phyloP scores from a whole-genome alignment of 495 filamentous ascomycete species.

The Emericellopsis terricola region DNA sequence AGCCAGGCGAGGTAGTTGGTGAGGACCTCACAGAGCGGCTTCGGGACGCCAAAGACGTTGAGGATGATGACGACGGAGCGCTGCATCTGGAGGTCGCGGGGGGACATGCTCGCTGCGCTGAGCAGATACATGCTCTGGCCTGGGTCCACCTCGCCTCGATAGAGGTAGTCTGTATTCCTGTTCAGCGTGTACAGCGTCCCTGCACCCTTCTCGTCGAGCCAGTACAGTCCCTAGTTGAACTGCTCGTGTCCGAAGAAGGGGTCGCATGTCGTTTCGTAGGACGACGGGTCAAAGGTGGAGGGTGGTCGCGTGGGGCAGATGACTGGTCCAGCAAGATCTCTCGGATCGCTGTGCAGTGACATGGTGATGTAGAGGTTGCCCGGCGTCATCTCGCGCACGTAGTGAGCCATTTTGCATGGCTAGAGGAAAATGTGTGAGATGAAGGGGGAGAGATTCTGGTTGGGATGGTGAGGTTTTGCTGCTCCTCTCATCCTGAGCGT shows the following conservation, averaged over 20 bases:
- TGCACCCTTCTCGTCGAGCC: background rate
- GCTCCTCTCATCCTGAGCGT: no score
- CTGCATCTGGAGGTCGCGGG: no score
- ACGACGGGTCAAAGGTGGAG: background rate
- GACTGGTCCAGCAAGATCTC: background rate
- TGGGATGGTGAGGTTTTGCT: no score
- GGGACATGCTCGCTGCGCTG: no score
- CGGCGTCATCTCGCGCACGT: background rate
- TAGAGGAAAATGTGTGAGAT: no score
- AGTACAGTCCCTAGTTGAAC: conserved; percentile 4
- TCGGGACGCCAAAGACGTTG: background rate
- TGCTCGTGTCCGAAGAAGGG: background rate
- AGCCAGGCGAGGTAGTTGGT: conserved; percentile 2
- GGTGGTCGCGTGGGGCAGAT: background rate
- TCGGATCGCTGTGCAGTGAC: no score
- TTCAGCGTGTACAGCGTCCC: conserved; percentile 1
- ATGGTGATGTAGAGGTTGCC: conserved; percentile 3
- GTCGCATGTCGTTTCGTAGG: background rate
- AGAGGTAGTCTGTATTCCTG: background rate
- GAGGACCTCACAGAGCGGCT: background rate
- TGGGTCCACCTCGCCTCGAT: no score
- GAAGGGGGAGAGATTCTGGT: no score
- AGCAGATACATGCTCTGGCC: no score
- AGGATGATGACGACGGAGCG: conserved; percentile 1
- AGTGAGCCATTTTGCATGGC: no score